Conservation (phyloP, 345 rosid genomes). For the Crucihimalaya himalaica region DNA sequence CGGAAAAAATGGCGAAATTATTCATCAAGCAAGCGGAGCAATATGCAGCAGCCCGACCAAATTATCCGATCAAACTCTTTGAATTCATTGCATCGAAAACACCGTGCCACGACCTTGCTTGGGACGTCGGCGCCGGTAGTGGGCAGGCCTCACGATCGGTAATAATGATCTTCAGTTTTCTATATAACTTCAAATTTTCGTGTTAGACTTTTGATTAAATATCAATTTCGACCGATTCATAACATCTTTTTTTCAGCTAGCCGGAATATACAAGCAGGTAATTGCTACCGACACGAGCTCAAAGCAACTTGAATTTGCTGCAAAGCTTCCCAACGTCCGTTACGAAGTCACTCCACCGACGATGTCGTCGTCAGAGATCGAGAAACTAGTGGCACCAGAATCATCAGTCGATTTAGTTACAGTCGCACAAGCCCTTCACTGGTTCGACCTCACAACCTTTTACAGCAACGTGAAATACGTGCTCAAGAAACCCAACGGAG, state of each 20-base stretch:
- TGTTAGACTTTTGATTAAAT: not conserved
- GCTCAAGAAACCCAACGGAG: conserved; percentile 76
- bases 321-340: conserved; percentile 56
- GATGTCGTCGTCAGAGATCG: conserved; percentile 50
- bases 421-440: conserved; percentile 79
- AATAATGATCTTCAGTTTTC: conserved; percentile 9
- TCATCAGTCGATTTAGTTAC: conserved; percentile 67
- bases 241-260: conserved; percentile 46
- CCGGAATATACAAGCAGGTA: conserved; percentile 65
- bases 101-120: conserved; percentile 62
- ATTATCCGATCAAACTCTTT: conserved; percentile 66
- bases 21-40: conserved; percentile 79
- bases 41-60: conserved; percentile 64
- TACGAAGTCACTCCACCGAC: conserved; percentile 60
- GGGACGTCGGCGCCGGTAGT: conserved; percentile 91
- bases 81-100: conserved; percentile 74
- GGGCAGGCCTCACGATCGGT: conserved; percentile 86
- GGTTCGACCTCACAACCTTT: conserved; percentile 65
- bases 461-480: conserved; percentile 63
- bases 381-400: conserved; percentile 41
- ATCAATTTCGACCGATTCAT: no score
- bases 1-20: conserved; percentile 57
- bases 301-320: conserved; percentile 63
- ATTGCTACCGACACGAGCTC: conserved; percentile 84
- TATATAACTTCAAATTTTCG: not conserved